A percentile compares a stretch with the other conserved stretches of the same genome.
phyloP scores from a whole-genome alignment of 1,139 yeast species.

The Wickerhamomyces sp. region DNA sequence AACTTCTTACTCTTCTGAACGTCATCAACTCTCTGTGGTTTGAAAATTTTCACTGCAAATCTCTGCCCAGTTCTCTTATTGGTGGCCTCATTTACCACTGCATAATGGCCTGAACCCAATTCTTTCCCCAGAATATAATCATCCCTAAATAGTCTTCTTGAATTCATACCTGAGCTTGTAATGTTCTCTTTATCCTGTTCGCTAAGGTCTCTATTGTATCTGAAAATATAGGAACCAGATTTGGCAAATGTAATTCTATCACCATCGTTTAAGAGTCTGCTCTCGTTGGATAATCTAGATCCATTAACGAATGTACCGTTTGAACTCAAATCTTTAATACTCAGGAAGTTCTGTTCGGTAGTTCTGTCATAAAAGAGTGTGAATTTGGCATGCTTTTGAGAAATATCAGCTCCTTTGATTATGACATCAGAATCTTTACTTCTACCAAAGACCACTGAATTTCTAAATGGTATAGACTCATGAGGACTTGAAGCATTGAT shows the following conservation, averaged over 20 bases:
- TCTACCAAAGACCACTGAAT: constrained; percentile 42
- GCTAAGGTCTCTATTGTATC: constrained; percentile 33
- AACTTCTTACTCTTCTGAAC: constrained; percentile 43
- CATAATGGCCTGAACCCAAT: constrained; percentile 75
- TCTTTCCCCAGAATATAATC: constrained; percentile 57
- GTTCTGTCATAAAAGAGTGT: constrained; percentile 32
- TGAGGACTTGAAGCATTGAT: constrained; percentile 9
- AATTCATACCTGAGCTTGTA: constrained; percentile 15
- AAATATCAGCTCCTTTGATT: constrained; percentile 55
- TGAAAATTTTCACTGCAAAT: constrained; percentile 75
- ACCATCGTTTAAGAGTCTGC: constrained; percentile 52
- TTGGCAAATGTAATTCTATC: constrained; percentile 63
- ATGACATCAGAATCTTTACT: constrained; percentile 60
- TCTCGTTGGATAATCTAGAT: constrained; percentile 44
- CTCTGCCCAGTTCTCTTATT: constrained; percentile 52
- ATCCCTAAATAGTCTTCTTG: constrained; percentile 46
- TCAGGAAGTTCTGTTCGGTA: constrained; percentile 37
- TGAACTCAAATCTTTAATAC: constrained; percentile 55
- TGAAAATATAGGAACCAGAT: constrained; percentile 52
- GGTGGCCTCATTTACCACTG: constrained; percentile 67
- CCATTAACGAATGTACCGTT: constrained; percentile 70
- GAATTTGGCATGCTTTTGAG: constrained; percentile 61
- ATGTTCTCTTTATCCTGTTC: constrained; percentile 11
- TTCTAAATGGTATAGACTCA: constrained; percentile 4
- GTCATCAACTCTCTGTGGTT: constrained; percentile 57